Base-by-base conservation (phyloP, 257 asterid genomes). In the Gentiana straminea region DNA sequence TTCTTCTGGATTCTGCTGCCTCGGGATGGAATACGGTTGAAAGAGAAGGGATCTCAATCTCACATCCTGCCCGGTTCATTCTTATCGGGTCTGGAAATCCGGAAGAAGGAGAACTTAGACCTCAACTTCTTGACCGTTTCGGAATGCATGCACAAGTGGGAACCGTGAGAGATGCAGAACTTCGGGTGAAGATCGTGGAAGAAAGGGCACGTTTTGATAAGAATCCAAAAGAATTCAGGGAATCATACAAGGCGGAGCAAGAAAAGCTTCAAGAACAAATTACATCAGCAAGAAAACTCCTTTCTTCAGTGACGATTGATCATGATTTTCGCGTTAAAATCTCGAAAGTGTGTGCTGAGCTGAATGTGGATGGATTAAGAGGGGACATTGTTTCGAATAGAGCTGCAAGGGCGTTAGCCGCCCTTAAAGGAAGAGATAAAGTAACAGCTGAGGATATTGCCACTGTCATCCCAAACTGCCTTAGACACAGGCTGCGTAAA, bases 141-240 rank as follows among this genome's bases (percentile, higher is more conserved):
- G 98, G 98, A 45, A 91, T 91, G 98, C 98, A 91, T 33, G 96
- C 98, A 0, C 95, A 91, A 32, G 96, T 84, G 1, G 96, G 94
- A 35, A 90, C 98, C 0, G 94, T 86, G 8, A 77, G 72, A 46
- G 96, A 87, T 55, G 96, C 98, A 2, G 98, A 91, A 69, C 95
- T 92, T 13, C 62, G 98, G n/a, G 97, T 92, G 4, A 85, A 88
- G 64, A 92, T 92, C 12, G 99, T 92, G 1, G 99, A 92, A 75
- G 99, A 92, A 72, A 78, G 99, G 50, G 83, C 88, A 36, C 74
- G 95, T 8, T 92, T 92, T 24, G 97, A 92, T 58, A 68, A 24
- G 57, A 83, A 81, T 44, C 97, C 97, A 1, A 85, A 77, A 60
- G 95, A 81, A 38, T 86, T 91, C 65, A 67, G 95, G 6, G 86